These are phyloP conservation scores for Alternaria ethzedia DNA, from an alignment of 2,329 filamentous ascomycete species.

Conservation along the genomic window DNA sequence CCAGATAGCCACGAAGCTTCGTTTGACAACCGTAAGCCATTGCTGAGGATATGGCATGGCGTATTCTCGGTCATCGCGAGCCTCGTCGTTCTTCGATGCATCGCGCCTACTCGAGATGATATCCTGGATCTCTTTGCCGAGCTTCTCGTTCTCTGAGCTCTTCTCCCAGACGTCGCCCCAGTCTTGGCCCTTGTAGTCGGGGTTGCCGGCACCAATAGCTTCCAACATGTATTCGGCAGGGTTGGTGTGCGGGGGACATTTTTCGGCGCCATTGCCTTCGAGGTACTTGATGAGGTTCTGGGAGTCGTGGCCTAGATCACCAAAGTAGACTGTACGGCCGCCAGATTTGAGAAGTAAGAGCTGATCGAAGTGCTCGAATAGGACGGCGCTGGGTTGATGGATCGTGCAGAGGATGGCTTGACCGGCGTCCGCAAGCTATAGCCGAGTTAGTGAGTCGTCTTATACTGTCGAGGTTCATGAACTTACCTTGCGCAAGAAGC, in stretches of 20 bases:
- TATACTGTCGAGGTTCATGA: fast-evolving
- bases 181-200: slow-evolving; percentile 53
- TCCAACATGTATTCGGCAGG: slow-evolving; percentile 62
- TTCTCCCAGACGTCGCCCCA: slow-evolving; percentile 56
- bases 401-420: slow-evolving; percentile 74
- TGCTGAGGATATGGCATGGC: slow-evolving; percentile 53
- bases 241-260: slow-evolving; percentile 60
- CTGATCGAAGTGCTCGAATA: slow-evolving; percentile 71
- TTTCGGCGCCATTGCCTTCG: slow-evolving; percentile 58
- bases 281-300: slow-evolving; percentile 57
- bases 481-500: slow-evolving; percentile 64
- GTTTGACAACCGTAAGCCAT: slow-evolving; percentile 50
- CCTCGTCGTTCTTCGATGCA: slow-evolving; percentile 40
- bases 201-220: slow-evolving; percentile 52
- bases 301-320: slow-evolving; percentile 58
- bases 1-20: slow-evolving; percentile 66
- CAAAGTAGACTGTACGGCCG: slow-evolving; percentile 71
- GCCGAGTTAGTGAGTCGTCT: not conserved
- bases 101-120: slow-evolving; percentile 46
- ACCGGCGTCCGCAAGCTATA: slow-evolving; percentile 64
- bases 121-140: slow-evolving; percentile 50
- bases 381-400: slow-evolving; percentile 71
- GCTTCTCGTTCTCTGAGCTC: slow-evolving; percentile 47
- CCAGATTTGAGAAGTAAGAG: slow-evolving; percentile 69
- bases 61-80: slow-evolving; percentile 53